Evolutionary conservation across 208 protist species (phyloP), one percentile per base, ranked within the genome.

Genomic region (Trypanosomatidae sp.): DNA sequence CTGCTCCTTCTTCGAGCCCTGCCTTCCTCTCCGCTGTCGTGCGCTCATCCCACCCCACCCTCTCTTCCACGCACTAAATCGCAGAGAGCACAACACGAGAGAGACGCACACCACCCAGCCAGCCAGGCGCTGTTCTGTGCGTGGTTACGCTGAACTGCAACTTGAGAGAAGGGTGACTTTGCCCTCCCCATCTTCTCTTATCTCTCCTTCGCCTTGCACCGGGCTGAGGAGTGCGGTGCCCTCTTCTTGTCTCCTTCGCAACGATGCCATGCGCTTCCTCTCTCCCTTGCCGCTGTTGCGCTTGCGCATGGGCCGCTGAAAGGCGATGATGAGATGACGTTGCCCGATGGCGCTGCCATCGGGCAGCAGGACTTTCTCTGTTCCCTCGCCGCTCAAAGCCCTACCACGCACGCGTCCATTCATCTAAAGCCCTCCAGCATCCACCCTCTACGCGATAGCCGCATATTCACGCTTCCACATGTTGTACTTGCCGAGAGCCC

Each of bases 401-500:
- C 49, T 53, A 53, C 17, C 22, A 60, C 25, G 30, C 25, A 36
- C 55, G 33, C 25, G 9, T 53, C 5, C 49, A 17, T 17, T 7
- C 53, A 33, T 59, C 25, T 28, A 9, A 50, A 50, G 13, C 4
- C 56, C 30, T 10, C 30, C 30, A 19, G 56, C 33, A 17, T 41
- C 30, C 62, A 49, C 30, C n/a, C 19, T 7, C 59, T 43, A 43
- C 25, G 39, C 62, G 22, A 69, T 58, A 9, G 74, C 66, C 33
- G 73, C 75, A 76, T 93, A 93, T 3, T 43, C 65, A 1, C 66
- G 79, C 71, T 85, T 87, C 92, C 92, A 97, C n/a, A 39, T 47
- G 67, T 88, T 89, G 79, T 97, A 98, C 85, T 59, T 83, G 0
- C 92, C 97, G 1, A 99, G 83, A 8, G 98, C 98, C 98, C 98